Percentiles rank a stretch among this genome's conserved stretches.
Conservation (phyloP, 176 grass and related monocot species). For the Oryza glaberrima region DNA sequence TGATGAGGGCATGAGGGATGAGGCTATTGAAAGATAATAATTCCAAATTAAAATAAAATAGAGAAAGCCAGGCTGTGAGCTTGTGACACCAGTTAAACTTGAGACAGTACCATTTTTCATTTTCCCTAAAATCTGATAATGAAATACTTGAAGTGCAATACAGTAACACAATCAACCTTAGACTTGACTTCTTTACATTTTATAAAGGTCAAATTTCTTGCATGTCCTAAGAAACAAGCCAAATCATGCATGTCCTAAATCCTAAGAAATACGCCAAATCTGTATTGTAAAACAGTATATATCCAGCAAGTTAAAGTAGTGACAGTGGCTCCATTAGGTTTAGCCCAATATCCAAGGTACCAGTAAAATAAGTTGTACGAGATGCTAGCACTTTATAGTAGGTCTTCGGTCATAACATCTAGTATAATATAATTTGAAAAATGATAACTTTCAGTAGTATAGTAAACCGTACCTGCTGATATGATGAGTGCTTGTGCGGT, state of each 20-base stretch:
- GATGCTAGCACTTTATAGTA: not conserved
- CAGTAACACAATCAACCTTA: not conserved
- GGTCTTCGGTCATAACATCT: not conserved
- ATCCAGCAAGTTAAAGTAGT: not conserved
- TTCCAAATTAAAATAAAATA: not conserved
- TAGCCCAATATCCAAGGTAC: not conserved
- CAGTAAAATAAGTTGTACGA: not conserved
- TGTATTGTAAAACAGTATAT: not conserved
- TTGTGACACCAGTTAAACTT: not conserved
- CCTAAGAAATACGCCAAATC: not conserved
- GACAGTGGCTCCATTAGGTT: not conserved
- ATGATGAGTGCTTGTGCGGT: slow-evolving; percentile 96
- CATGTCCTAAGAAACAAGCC: not conserved
- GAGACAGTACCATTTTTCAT: not conserved
- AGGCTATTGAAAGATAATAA: not conserved
- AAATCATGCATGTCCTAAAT: not conserved
- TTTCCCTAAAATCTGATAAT: not conserved
- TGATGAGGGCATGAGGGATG: not conserved
- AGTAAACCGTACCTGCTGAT: slow-evolving; percentile 69
- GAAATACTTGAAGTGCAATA: not conserved
- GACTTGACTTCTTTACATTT: not conserved
- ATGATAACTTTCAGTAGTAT: not conserved
- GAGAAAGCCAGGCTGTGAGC: not conserved
- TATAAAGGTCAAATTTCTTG: not conserved
- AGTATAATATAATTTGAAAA: not conserved